phyloP scores from a whole-genome alignment of 768 basidiomycete genomes.

The Sporobolomyces roseus region DNA sequence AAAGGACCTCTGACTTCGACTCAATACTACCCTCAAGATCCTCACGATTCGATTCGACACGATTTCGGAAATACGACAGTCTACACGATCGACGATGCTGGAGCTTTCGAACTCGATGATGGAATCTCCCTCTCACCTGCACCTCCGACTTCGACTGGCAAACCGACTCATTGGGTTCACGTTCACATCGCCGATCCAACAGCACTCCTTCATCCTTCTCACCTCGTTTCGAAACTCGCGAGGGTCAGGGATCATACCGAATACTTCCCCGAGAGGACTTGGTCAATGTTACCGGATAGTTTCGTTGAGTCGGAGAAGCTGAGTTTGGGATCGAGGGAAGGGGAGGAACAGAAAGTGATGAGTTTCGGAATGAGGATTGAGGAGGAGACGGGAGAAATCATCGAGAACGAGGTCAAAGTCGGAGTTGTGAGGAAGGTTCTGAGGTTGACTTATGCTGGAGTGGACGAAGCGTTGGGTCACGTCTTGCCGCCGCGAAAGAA shows the following conservation, averaged over 20 bases:
- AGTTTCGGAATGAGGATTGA: constrained; percentile 76
- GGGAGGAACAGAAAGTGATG: constrained; percentile 59
- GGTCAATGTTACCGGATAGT: constrained; percentile 67
- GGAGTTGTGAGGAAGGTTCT: constrained; percentile 69
- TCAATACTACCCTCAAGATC: constrained; percentile 53
- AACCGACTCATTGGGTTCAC: constrained; percentile 71
- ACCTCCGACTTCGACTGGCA: constrained; percentile 52
- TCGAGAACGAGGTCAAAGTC: constrained; percentile 66
- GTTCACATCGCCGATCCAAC: constrained; percentile 92
- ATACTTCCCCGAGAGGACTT: constrained; percentile 65
- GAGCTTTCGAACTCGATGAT: constrained; percentile 86
- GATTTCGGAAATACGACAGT: constrained; percentile 79
- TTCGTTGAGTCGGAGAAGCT: constrained; percentile 46
- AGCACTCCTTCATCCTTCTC: constrained; percentile 65
- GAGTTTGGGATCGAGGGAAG: constrained; percentile 50
- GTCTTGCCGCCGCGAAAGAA: background rate
- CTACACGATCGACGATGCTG: constrained; percentile 77
- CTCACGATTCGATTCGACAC: constrained; percentile 67
- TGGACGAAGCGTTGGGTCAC: constrained; percentile 53
- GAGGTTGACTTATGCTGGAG: constrained; percentile 63
- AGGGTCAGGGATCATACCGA: constrained; percentile 54
- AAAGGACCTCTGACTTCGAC: background rate
- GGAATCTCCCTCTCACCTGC: constrained; percentile 78
- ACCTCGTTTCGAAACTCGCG: constrained; percentile 62
- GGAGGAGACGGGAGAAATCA: constrained; percentile 57